A percentile compares a stretch with the other conserved stretches of the same genome.
Evolutionary conservation across 2,329 filamentous ascomycete species (phyloP).

Genomic region (Dothistroma pini): DNA sequence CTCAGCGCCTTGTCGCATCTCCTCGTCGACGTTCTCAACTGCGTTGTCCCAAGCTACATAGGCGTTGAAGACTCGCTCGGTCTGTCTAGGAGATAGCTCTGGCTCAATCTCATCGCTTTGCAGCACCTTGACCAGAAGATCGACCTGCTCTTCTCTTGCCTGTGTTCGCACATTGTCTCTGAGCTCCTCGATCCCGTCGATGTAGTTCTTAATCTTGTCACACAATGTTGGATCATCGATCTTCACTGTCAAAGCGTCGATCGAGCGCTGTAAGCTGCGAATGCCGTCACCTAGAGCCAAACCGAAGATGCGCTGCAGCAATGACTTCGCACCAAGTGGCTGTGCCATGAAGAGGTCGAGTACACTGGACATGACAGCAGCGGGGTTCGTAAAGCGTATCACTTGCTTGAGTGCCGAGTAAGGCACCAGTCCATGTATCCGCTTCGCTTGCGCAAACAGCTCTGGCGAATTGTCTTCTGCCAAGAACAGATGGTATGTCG

Average conservation of each 20-base stretch:
- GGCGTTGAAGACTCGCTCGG: conserved; percentile 83
- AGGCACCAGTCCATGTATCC: conserved; percentile 90
- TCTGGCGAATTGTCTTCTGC: conserved; percentile 98
- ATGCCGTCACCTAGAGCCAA: conserved; percentile 90
- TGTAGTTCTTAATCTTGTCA: conserved; percentile 77
- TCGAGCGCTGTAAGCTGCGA: conserved; percentile 76
- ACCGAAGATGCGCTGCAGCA: conserved; percentile 92
- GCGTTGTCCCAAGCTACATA: conserved; percentile 96
- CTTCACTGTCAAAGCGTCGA: conserved; percentile 71
- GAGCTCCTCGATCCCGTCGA: conserved; percentile 67
- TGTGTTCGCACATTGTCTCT: conserved; percentile 73
- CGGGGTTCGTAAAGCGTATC: conserved; percentile 92
- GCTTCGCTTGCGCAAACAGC: conserved; percentile 87
- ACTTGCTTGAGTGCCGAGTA: conserved; percentile 95
- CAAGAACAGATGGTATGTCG: conserved; percentile 93
- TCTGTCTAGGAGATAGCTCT: conserved; percentile 67
- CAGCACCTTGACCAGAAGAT: conserved; percentile 80
- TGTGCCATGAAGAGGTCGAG: conserved; percentile 94
- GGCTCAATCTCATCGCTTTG: conserved; percentile 73
- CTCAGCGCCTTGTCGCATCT: conserved; percentile 83
- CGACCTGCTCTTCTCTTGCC: conserved; percentile 68
- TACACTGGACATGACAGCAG: conserved; percentile 93
- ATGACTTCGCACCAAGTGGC: conserved; percentile 82
- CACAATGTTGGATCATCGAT: conserved; percentile 78
- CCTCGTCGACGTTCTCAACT: conserved; percentile 84